Evolutionary conservation across 2,329 filamentous ascomycete genomes (phyloP).

Genomic region (Capronia epimyces): DNA sequence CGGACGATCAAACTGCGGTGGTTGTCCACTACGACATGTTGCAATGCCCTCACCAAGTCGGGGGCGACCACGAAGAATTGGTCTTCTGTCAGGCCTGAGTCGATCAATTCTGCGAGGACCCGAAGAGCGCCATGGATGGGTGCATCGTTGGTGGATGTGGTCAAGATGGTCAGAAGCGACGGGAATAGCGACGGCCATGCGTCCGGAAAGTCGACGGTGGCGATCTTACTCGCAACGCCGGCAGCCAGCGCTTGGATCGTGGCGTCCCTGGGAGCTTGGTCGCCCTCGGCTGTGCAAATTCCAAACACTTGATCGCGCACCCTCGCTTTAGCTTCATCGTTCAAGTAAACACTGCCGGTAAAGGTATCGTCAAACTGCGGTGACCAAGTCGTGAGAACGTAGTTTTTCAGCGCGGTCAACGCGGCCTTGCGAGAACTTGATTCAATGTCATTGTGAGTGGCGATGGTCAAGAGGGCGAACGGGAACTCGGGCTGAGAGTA

Average conservation of each 20-base stretch:
- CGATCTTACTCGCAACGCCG: constrained; percentile 88
- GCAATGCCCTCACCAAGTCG: constrained; percentile 77
- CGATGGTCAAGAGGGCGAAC: constrained; percentile 72
- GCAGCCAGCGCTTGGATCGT: constrained; percentile 51
- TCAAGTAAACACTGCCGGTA: constrained; percentile 61
- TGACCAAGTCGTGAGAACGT: constrained; percentile 81
- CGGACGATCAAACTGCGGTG: constrained; percentile 69
- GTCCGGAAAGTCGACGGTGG: constrained; percentile 85
- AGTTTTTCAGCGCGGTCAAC: constrained; percentile 71
- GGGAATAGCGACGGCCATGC: constrained; percentile 89
- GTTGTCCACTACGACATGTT: constrained; percentile 72
- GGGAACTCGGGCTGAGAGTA: constrained; percentile 68
- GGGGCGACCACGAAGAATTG: constrained; percentile 89
- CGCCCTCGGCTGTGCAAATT: constrained; percentile 63
- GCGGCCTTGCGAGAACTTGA: constrained; percentile 76
- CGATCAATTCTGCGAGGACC: constrained; percentile 82
- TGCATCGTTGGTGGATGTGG: constrained; percentile 63
- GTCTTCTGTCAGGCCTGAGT: constrained; percentile 87
- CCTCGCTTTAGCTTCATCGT: constrained; percentile 66
- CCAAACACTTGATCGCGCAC: constrained; percentile 70
- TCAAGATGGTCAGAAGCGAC: constrained; percentile 68
- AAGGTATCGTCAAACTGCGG: constrained; percentile 63
- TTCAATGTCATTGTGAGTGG: constrained; percentile 66
- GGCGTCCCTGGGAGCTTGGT: constrained; percentile 21
- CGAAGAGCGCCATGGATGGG: constrained; percentile 86